Evolutionary conservation across 768 basidiomycete species (phyloP).

Genomic region (Leccinum olivaceopallidum): DNA sequence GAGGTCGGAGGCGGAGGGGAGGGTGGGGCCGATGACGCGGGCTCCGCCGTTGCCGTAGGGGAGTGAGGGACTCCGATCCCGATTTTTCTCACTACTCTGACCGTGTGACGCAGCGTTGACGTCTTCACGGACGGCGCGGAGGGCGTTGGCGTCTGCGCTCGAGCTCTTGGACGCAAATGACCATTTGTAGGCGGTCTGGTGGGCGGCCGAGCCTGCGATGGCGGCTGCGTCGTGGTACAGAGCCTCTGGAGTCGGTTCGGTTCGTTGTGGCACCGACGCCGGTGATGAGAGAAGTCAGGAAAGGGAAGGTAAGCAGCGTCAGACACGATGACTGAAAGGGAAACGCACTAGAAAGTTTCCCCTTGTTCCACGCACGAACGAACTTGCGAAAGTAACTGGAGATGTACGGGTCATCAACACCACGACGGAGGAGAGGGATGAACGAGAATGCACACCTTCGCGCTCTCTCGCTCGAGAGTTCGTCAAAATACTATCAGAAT

Average conservation of each 20-base stretch:
- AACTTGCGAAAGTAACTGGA: slow-evolving; percentile 90
- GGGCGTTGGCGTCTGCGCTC: slow-evolving; percentile 55
- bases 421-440: slow-evolving; percentile 28
- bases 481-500: slow-evolving; percentile 69
- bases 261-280: background rate
- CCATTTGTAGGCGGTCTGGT: slow-evolving; percentile 87
- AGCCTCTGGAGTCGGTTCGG: slow-evolving; percentile 37
- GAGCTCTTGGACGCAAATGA: slow-evolving; percentile 71
- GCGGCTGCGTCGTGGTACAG: slow-evolving; percentile 65
- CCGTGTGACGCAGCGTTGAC: slow-evolving; percentile 49
- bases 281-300: background rate
- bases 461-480: slow-evolving; percentile 79
- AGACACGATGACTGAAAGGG: background rate
- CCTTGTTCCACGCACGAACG: slow-evolving; percentile 87
- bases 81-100: background rate
- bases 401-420: slow-evolving; percentile 18
- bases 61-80: background rate
- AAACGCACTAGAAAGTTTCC: slow-evolving; percentile 60
- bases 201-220: slow-evolving; percentile 53
- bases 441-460: slow-evolving; percentile 59
- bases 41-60: slow-evolving; percentile 26
- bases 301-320: background rate
- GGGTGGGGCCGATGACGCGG: slow-evolving; percentile 62
- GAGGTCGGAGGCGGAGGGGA: slow-evolving; percentile 70
- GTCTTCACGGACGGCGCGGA: slow-evolving; percentile 59